A percentile compares a stretch with the other conserved stretches of the same genome.
These are phyloP conservation scores for Polygonum maritimum DNA, from an alignment of 148 eudicot species.

Conservation along the genomic window DNA sequence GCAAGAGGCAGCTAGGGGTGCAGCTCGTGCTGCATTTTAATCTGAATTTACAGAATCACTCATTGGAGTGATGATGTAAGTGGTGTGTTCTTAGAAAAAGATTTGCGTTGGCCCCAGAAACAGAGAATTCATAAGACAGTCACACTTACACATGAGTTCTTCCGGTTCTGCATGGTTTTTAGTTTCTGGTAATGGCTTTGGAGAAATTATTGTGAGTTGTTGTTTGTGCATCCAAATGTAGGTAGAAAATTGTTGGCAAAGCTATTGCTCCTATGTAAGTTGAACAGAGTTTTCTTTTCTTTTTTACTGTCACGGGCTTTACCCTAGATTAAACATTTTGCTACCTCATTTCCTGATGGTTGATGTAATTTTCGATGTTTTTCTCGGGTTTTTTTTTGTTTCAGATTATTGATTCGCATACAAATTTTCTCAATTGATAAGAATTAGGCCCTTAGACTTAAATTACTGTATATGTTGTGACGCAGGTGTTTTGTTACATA, in stretches of 20 bases:
- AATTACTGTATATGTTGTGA: no score
- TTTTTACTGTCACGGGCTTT: not conserved
- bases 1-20: conserved; percentile 17
- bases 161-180: not conserved
- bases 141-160: not conserved
- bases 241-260: not conserved
- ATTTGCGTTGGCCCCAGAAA: not conserved
- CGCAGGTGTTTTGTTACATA: no score
- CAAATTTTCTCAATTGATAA: no score
- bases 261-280: not conserved
- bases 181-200: not conserved
- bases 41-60: not conserved
- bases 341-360: not conserved
- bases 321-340: not conserved
- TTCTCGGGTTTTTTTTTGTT: not conserved
- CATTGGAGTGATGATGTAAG: not conserved
- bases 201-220: not conserved
- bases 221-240: not conserved
- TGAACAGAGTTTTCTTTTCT: not conserved
- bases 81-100: not conserved
- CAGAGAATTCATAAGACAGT: not conserved
- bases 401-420: no score
- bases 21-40: conserved; percentile 9
- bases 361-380: not conserved
- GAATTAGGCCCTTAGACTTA: no score